Evolutionary conservation across 176 grass and related monocot species (phyloP), one percentile per base, ranked within the genome.

Genomic region (Zizania latifolia): DNA sequence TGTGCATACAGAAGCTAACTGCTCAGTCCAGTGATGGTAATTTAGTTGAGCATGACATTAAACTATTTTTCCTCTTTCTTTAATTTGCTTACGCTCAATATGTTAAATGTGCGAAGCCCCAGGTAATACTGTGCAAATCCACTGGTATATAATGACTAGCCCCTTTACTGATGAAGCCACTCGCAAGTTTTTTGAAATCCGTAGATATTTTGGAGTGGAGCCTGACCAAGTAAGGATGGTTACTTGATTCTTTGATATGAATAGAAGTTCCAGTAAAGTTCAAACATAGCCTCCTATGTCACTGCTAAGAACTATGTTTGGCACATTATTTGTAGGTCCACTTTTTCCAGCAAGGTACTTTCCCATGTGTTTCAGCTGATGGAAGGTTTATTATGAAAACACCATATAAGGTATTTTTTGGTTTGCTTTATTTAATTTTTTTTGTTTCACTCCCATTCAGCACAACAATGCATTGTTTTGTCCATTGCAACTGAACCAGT

Each of bases 91-190:
- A 76, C 0, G 16, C 28, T 46, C n/a, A 48, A 15, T 67, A 50
- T 72, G 36, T 80, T 21, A 57, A 84, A 72, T 38, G 23, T 23
- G 29, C 72, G 48, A 68, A 89, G 63, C 75, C 72, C 75, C 88
- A 53, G 81, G 70, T 82, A 26, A 63, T 50, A 68, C 72, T 15
- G 55, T 78, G 39, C 92, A 84, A 58, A 91, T 95, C 31, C 88
- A 81, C 23, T 95, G 88, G 85, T 95, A 95, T 78, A 94, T 94
- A 91, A 94, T 94, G 92, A 91, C 92, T 60, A 94, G 92, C 56
- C 92, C 92, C 54, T 95, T 91, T 73, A 95, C 92, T 2, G 82
- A 95, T 86, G 85, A 86, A 61, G 35, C 83, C 41, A 95, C 88
- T 38, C 83, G 80, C 40, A 89, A 84, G 46, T 95, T 86, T 51